Base-by-base conservation (phyloP, 2,329 filamentous ascomycete species). In the Grosmannia penicillata region DNA sequence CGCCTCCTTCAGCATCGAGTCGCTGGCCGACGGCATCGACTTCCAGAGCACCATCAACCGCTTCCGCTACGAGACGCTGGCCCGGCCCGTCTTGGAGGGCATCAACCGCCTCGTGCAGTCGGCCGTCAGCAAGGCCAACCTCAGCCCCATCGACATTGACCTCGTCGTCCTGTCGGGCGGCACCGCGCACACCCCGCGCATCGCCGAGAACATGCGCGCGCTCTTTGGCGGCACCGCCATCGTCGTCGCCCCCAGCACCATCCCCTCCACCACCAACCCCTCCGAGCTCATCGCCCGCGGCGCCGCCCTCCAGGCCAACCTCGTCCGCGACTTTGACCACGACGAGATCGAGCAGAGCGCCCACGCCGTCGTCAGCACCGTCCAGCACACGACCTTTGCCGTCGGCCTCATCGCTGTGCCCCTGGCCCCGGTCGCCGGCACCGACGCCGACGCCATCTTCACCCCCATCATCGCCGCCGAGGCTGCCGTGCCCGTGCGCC, bases 331-430 rank as follows among this genome's bases (percentile, higher is more conserved):
- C 60, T 98, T 93, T 60, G 91, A 98, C 52, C 71, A 76, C 49
- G 78, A 85, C 48, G 89, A 96, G 56, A 93, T 98, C 50, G 83
- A 93, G 57, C 87, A 95, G 69, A 93, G 84, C 45, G 93, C 86
- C 34, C 89, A 98, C 67, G 80, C 91, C 37, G 84, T 86, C 55
- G 86, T 98, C 47, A 95, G 89, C 25, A 89, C 87, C 14, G 86
- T 93, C 37, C 85, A 86, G 51, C 91, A 98, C 65, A 78, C 93
- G 46, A 70, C 75, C 50, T 82, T 87, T 55, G 82, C 89, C 45
- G 82, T 98, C 46, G 91, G 91, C 56, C 81, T 96, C 38, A 70
- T 93, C 46, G 74, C 78, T 49, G 63, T 74, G 41, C 45, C 62
- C 48, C 53, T 60, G 27, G 75, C 62, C 47, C 52, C 61, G 28